Evolutionary conservation across 31 red algal species (phyloP), one percentile per base, ranked within the genome.

Genomic region (Asparagopsis taxiformis): DNA sequence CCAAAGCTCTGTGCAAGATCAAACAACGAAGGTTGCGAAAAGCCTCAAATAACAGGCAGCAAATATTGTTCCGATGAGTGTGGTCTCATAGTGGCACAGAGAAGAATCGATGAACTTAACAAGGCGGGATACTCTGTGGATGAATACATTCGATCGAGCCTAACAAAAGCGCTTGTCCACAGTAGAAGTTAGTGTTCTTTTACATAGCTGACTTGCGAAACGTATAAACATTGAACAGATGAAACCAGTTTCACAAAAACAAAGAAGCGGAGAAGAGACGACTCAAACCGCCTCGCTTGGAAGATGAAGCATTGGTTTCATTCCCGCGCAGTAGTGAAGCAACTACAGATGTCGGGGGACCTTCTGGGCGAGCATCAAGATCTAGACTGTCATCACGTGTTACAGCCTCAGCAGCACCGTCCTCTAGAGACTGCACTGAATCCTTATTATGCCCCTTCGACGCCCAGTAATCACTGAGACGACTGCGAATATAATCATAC

Each of bases 41-140:
- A 68, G 10, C 26, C 65, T 11, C 73, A 88, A 51, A 36, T 48
- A 33, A 28, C 84, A 22, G 73, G 65, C 19, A 88, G 84, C 58
- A 88, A 79, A 50, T 88, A 88, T 55, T 88, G 84, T 65, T 78
- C 73, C 19, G 71, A 75, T 60, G 84, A 77, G 36, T 88, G 84
- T 61, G 84, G 84, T 51, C 55, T 88, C 15, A 71, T 72, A 41
- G 84, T 88, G 26, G 84, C 84, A 28, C 22, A 65, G 49, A 50
- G 63, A 51, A 29, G 74, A 50, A 51, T 88, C 23, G 66, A 58
- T 34, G 84, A 77, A 54, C 48, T 88, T 33, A 69, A 31, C 30
- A 79, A 88, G 57, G 71, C 72, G 17, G 84, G 84, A 60, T 77
- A 69, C 34, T 69, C 61, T 37, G 63, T 76, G 16, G 84, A 88